Evolutionary conservation across 129 eudicot species (phyloP), one percentile per base, ranked within the genome.

Genomic region (Flaveria sonorensis): DNA sequence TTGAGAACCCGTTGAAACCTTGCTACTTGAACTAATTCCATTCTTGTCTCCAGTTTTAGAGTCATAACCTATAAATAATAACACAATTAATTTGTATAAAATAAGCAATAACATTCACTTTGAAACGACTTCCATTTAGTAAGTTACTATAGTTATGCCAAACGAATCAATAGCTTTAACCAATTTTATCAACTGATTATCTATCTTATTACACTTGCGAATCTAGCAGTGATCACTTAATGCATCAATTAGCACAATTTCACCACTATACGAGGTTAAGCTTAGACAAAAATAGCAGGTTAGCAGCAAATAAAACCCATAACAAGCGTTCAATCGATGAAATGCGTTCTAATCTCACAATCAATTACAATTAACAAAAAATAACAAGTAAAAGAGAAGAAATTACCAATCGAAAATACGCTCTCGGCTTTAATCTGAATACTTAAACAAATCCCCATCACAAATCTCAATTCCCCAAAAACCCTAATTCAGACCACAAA

Each of bases 361-460:
- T 23, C 6, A 78, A 46, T 59, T 70, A 78, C 6, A 78, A 70
- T 46, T 59, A 78, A 13, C 64, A 26, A 24, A 76, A 75, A 65
- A 47, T 48, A 47, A 26, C 72, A 20, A 28, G 26, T 1, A 67
- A 66, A 63, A 30, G 30, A 3, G 14, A 72, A 20, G n/a, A 73
- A 64, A 19, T 73, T 78, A 81, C 86, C 92, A 48, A 79, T 86
- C 18, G 59, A 81, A 73, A 79, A 86, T 57, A 88, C 82, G 77
- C 76, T 84, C 68, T 89, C 90, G 6, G 90, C 87, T 82, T 92
- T 92, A 70, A 87, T 83, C 84, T 77, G 89, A 70, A 83, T 83
- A 79, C 97, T 87, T 79, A 84, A 85, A 82, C 97, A 92, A 84
- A 89, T 68, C 84, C 97, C 97, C 97, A 92, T 92, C 67, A 50